Evolutionary conservation across 1,284 basidiomycete species (phyloP), one percentile per base, ranked within the genome.

Genomic region (Papiliotrema nemorosa): DNA sequence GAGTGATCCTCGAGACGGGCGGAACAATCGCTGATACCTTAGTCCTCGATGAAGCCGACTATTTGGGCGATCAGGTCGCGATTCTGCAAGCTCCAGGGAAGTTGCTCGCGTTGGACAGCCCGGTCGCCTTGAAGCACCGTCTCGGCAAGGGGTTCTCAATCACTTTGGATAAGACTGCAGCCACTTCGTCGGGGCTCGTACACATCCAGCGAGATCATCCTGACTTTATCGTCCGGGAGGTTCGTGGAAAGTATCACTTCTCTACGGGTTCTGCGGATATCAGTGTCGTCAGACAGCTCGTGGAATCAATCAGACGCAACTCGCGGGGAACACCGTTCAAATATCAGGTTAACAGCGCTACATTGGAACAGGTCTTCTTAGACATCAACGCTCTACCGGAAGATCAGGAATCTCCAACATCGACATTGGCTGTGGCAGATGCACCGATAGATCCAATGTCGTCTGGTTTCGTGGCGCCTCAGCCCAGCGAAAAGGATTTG

Each of bases 291-390:
- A 79, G 81, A 36, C 67, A 74, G 29, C 80, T 86, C 5, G 77
- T 88, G 16, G 74, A 78, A 29, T 51, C 81, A 0, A 68, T 88
- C 0, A 82, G 85, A 31, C 55, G 69, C 2, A 74, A 80, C 21
- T 14, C 7, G 29, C 29, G 29, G 14, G 76, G 74, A 50, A 14
- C 34, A 21, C 26, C 49, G 10, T 6, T 56, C 3, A 79, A 79
- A 0, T 87, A 86, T 62, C 84, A 88, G 44, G 77, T 88, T 7
- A 73, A 84, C 20, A 83, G 84, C 2, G 84, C 86, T 1, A 83
- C 85, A 5, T 84, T 90, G 44, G 87, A 89, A 63, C 85, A 87
- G 50, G 85, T 90, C 36, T 90, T 90, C 74, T 76, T 90, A 7
- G 78, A 80, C 40, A 73, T 90, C 26, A 87, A 78, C 47, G 73